These are phyloP conservation scores for Saccharum officinarum DNA, from an alignment of 176 grass and related monocot genomes.

Conservation along the genomic window DNA sequence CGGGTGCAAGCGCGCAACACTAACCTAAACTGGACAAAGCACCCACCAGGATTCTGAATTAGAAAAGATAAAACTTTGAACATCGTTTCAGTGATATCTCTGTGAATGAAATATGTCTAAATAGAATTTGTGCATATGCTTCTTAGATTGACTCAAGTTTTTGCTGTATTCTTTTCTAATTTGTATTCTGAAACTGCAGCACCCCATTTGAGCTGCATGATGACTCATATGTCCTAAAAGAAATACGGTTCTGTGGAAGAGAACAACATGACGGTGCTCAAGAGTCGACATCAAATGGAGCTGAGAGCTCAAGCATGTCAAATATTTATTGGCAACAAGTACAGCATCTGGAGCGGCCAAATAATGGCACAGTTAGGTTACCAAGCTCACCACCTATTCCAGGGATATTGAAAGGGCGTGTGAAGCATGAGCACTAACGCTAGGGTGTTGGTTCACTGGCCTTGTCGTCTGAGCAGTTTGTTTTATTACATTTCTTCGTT, in stretches of 20 bases:
- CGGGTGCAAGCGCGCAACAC: not conserved
- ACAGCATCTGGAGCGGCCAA: conserved; percentile 50
- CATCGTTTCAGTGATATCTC: not conserved
- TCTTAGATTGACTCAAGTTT: not conserved
- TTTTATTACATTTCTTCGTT: conserved; percentile 24
- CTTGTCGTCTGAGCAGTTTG: conserved; percentile 19
- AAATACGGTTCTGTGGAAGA: conserved; percentile 64
- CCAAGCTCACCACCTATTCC: conserved; percentile 78
- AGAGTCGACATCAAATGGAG: conserved; percentile 47
- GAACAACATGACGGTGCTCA: conserved; percentile 37
- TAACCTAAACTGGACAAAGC: conserved; percentile 3
- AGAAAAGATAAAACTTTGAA: not conserved
- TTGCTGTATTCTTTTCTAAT: not conserved
- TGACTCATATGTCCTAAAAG: conserved; percentile 88
- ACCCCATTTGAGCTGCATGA: conserved; percentile 97
- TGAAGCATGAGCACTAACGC: conserved; percentile 82
- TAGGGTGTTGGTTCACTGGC: conserved; percentile 9
- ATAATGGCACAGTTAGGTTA: conserved; percentile 51
- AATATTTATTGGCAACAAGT: conserved; percentile 55
- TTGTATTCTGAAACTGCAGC: conserved; percentile 50
- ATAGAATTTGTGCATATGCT: not conserved
- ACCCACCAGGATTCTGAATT: not conserved
- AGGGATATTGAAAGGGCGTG: conserved; percentile 84
- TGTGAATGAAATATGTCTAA: conserved; percentile 16
- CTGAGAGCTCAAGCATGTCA: conserved; percentile 66